A percentile compares a stretch with the other conserved stretches of the same genome.
phyloP scores from a whole-genome alignment of 176 grass and related monocot species.

The Oryza rufipogon region DNA sequence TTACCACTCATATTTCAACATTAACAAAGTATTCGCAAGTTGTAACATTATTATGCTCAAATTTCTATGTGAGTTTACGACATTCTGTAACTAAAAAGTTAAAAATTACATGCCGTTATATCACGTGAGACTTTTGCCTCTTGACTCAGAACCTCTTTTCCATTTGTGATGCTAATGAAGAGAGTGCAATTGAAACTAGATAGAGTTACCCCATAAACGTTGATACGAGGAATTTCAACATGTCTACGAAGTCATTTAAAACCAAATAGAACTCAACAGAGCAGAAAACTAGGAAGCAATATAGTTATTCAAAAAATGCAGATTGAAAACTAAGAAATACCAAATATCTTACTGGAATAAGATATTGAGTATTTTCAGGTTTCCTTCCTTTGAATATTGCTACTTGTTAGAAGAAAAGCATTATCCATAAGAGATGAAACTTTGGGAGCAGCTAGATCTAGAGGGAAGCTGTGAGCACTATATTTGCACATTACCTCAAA shows the following conservation, averaged over 20 bases:
- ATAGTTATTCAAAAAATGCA: background rate
- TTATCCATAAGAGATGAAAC: background rate
- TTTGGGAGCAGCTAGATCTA: background rate
- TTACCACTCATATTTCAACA: slow-evolving; percentile 9
- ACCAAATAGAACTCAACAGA: slow-evolving; percentile 11
- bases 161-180: background rate
- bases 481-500: background rate
- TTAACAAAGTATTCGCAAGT: slow-evolving; percentile 13
- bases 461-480: background rate
- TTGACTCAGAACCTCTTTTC: slow-evolving; percentile 4
- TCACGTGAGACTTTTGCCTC: slow-evolving; percentile 4
- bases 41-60: slow-evolving; percentile 28
- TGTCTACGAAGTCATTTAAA: slow-evolving; percentile 6
- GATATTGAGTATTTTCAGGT: background rate
- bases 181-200: background rate
- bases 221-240: background rate
- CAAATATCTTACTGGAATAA: background rate
- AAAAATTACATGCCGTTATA: background rate
- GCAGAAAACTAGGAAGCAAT: slow-evolving; percentile 7
- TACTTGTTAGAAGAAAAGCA: background rate
- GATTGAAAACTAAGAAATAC: background rate
- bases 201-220: background rate
- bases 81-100: slow-evolving; percentile 8
- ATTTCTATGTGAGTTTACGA: slow-evolving; percentile 22
- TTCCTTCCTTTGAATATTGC: background rate